Evolutionary conservation across 257 asterid genomes (phyloP).

Genomic region (Haberlea rhodopensis): DNA sequence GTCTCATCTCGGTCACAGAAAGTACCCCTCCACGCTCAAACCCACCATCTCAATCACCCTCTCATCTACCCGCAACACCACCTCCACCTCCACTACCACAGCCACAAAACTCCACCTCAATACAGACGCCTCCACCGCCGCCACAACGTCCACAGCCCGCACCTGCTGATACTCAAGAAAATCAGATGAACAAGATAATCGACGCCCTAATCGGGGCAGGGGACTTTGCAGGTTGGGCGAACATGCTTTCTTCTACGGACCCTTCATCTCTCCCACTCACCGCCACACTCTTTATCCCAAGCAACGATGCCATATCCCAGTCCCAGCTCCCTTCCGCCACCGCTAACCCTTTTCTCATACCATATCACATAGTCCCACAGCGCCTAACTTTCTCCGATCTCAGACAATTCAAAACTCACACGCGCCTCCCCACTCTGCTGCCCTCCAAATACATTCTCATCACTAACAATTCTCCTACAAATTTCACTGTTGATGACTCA

Average conservation of each 20-base stretch:
- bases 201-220: slow-evolving; percentile 57
- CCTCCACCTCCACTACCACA: slow-evolving; percentile 18
- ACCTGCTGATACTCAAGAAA: slow-evolving; percentile 24
- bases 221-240: slow-evolving; percentile 58
- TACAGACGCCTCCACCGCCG: background rate
- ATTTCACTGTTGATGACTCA: no score
- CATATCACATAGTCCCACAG: no score
- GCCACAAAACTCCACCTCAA: background rate
- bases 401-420: no score
- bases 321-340: no score
- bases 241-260: slow-evolving; percentile 44
- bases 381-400: no score
- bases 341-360: no score
- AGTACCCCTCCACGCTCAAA: no score
- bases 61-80: slow-evolving; percentile 11
- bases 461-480: slow-evolving; percentile 48
- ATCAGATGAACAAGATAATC: slow-evolving; percentile 45
- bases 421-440: slow-evolving; percentile 66
- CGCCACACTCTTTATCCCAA: no score
- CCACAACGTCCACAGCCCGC: slow-evolving; percentile 7
- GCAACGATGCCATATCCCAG: no score
- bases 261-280: no score
- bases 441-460: slow-evolving; percentile 46
- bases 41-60: no score
- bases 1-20: no score